Conservation (phyloP, 1,139 yeast species). For the Kodamaea sp. region DNA sequence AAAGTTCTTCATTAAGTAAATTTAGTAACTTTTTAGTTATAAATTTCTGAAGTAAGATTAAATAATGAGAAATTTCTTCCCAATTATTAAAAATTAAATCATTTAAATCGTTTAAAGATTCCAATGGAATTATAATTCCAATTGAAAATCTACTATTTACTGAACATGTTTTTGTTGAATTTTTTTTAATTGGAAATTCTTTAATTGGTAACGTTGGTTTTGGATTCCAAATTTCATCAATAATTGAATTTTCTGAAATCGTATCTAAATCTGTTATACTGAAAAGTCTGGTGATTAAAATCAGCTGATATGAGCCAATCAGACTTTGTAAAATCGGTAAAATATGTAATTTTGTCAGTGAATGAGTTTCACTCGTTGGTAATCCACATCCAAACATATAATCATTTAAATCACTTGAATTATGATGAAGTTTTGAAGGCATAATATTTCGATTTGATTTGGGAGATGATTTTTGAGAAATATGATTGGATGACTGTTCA, state of each 20-base stretch:
- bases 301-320: slow-evolving; percentile 30
- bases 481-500: slow-evolving; percentile 12
- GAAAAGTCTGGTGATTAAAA: slow-evolving; percentile 46
- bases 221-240: slow-evolving; percentile 28
- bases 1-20: slow-evolving; percentile 12
- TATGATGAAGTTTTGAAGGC: slow-evolving; percentile 34
- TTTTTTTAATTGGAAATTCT: slow-evolving; percentile 6
- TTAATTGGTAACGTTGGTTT: slow-evolving; percentile 29
- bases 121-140: slow-evolving; percentile 48
- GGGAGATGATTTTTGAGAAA: slow-evolving; percentile 5
- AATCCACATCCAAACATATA: slow-evolving; percentile 58
- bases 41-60: slow-evolving; percentile 37
- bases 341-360: slow-evolving; percentile 46
- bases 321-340: slow-evolving; percentile 40
- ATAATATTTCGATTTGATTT: slow-evolving; percentile 13
- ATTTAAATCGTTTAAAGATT: slow-evolving; percentile 27
- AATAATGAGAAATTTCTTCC: slow-evolving; percentile 43
- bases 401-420: slow-evolving; percentile 43
- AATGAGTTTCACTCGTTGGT: slow-evolving; percentile 45
- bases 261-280: slow-evolving; percentile 32
- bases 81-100: slow-evolving; percentile 48
- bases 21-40: slow-evolving; percentile 34
- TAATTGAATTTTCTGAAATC: neutral
- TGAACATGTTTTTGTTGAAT: neutral
- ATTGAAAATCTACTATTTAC: slow-evolving; percentile 43